These are phyloP conservation scores for Tricholoma bakamatsutake DNA, from an alignment of 768 basidiomycete species.

Conservation along the genomic window DNA sequence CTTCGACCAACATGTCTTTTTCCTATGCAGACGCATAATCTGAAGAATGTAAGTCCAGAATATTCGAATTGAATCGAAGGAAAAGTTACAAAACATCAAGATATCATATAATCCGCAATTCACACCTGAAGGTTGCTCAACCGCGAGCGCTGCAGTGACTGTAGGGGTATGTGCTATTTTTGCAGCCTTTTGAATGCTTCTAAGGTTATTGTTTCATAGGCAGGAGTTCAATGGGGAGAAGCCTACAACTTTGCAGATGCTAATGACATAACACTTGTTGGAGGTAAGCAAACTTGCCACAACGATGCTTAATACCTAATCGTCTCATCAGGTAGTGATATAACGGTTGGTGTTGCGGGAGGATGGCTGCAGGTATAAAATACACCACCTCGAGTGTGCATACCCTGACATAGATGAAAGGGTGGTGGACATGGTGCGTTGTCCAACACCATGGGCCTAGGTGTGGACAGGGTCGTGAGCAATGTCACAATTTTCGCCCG, in stretches of 20 bases:
- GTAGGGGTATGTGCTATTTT: slow-evolving; percentile 23
- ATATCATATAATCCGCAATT: slow-evolving; percentile 30
- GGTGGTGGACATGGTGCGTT: slow-evolving; percentile 41
- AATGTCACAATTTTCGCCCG: not conserved
- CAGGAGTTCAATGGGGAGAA: slow-evolving; percentile 40
- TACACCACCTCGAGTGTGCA: not conserved
- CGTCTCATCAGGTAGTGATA: slow-evolving; percentile 27
- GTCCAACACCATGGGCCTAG: slow-evolving; percentile 40
- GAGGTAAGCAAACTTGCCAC: slow-evolving; percentile 20
- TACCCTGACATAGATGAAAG: slow-evolving; percentile 9
- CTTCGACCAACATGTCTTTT: not conserved
- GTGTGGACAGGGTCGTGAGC: slow-evolving; percentile 40
- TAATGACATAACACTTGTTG: slow-evolving; percentile 39
- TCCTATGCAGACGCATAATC: slow-evolving; percentile 31
- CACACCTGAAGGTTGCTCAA: slow-evolving; percentile 29
- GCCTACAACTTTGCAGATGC: slow-evolving; percentile 38
- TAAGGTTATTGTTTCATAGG: slow-evolving; percentile 18
- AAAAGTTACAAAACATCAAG: slow-evolving; percentile 12
- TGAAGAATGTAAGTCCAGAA: slow-evolving; percentile 26
- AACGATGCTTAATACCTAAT: not conserved
- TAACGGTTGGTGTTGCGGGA: slow-evolving; percentile 35
- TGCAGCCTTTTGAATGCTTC: not conserved
- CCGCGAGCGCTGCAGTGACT: slow-evolving; percentile 26
- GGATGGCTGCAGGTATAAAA: slow-evolving; percentile 32
- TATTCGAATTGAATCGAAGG: not conserved